Conservation (phyloP, 2,329 filamentous ascomycete species). For the Sclerotinia sclerotiorum region DNA sequence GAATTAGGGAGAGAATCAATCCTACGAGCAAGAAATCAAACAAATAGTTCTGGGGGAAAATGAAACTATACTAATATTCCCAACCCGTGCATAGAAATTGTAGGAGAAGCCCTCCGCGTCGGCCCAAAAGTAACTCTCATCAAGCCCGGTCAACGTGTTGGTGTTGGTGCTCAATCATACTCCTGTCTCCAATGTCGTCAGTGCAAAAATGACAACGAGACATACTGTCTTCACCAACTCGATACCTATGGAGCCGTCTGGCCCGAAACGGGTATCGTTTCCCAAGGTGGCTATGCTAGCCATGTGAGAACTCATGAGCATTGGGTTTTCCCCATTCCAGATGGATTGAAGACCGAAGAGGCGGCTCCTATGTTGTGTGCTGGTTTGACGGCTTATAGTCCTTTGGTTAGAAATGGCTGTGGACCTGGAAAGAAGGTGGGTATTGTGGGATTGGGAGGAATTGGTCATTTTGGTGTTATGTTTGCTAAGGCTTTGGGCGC, state of each 20-base stretch:
- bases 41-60: neutral
- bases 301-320: constrained; percentile 76
- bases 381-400: constrained; percentile 77
- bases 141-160: constrained; percentile 54
- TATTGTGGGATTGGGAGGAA: constrained; percentile 70
- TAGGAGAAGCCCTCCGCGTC: constrained; percentile 67
- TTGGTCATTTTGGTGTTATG: constrained; percentile 69
- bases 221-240: constrained; percentile 52
- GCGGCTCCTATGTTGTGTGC: constrained; percentile 84
- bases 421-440: constrained; percentile 78
- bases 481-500: constrained; percentile 68
- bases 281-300: constrained; percentile 64
- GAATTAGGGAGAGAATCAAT: neutral
- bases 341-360: constrained; percentile 59
- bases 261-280: constrained; percentile 59
- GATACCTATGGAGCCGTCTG: constrained; percentile 53
- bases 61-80: neutral
- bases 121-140: constrained; percentile 62
- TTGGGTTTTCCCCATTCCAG: constrained; percentile 71
- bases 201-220: constrained; percentile 56
- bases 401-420: constrained; percentile 71
- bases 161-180: constrained; percentile 55
- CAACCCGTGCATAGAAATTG: constrained; percentile 53
- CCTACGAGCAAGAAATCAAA: neutral
- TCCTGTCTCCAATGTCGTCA: constrained; percentile 55